Base-by-base conservation (phyloP, 2,329 filamentous ascomycete genomes). In the Colletotrichum chrysophilum region DNA sequence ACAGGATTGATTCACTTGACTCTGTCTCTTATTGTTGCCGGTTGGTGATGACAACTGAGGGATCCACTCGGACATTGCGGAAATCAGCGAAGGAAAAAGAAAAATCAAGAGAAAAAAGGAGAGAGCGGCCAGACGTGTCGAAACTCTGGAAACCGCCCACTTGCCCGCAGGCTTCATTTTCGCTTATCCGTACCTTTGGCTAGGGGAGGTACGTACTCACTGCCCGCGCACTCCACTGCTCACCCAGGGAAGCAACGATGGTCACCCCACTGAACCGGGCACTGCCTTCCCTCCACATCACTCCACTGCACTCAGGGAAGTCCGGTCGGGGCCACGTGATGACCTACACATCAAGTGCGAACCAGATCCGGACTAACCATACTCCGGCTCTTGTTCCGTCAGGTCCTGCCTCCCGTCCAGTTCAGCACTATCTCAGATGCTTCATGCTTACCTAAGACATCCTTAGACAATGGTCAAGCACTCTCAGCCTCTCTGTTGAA, bases 61-160 rank as follows among this genome's bases (percentile, higher is more conserved):
- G 58, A 21, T 64, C 71, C 71, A 71, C 58, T 24, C 58, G 71
- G 71, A 71, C 71, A 71, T 65, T 74, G 24, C 64, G 34, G 10
- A 58, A 58, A 64, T 30, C 28, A 61, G 55, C 36, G 38, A 73
- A 16, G 12, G 24, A n/a, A n/a, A 43, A 30, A n/a, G 32, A 61
- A 43, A 56, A 56, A 32, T n/a, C 9, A 32, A 32, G 43, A 52
- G 43, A 34, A 36, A 61, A 61, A 36, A 36, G n/a, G 58, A n/a
- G 66, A 43, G 66, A 32, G 58, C 60, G 66, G 52, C 68, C 72
- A 75, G 61, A 55, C 48, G 36, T 36, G 72, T 71, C 68, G 61
- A 75, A 61, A 71, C 61, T 67, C n/a, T 38, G 36, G 34, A 52
- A 26, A 21, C 16, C 58, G 48, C 61, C 67, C 52, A 66, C 34